phyloP scores from a whole-genome alignment of 768 basidiomycete genomes.

The Tricholoma terreum region DNA sequence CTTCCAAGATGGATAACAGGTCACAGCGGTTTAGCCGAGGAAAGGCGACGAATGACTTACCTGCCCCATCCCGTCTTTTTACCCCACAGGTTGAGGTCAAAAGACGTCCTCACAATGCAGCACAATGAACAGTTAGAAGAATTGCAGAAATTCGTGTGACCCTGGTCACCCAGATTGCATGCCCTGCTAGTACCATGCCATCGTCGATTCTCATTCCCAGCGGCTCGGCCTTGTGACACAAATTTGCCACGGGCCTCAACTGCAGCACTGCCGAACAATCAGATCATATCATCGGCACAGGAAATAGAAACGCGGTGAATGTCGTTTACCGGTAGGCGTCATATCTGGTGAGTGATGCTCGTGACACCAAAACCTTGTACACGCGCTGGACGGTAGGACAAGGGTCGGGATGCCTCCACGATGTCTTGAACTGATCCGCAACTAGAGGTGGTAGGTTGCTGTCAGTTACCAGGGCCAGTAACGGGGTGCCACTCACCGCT shows the following conservation, averaged over 20 bases:
- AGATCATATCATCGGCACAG: neutral
- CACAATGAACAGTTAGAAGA: conserved; percentile 60
- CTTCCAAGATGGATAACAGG: conserved; percentile 26
- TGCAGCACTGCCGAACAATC: conserved; percentile 37
- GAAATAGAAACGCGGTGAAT: neutral
- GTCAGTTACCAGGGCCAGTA: neutral
- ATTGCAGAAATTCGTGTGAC: conserved; percentile 53
- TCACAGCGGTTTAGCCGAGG: conserved; percentile 4
- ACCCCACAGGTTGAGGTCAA: conserved; percentile 58
- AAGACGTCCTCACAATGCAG: conserved; percentile 61
- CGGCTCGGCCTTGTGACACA: conserved; percentile 45
- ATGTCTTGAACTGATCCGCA: conserved; percentile 62
- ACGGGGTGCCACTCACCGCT: conserved; percentile 45
- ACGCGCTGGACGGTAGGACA: conserved; percentile 59
- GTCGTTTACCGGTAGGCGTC: conserved; percentile 54
- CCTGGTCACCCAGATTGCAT: conserved; percentile 63
- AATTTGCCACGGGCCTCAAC: conserved; percentile 65
- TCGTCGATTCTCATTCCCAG: conserved; percentile 70
- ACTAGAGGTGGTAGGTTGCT: conserved; percentile 35
- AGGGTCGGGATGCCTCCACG: conserved; percentile 58
- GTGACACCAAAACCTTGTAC: conserved; percentile 60
- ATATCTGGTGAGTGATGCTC: conserved; percentile 50
- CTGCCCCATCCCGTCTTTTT: conserved; percentile 75
- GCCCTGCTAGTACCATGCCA: conserved; percentile 72
- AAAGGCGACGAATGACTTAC: conserved; percentile 31